These are phyloP conservation scores for Drosera capensis DNA, from an alignment of 148 eudicot genomes.

Conservation along the genomic window DNA sequence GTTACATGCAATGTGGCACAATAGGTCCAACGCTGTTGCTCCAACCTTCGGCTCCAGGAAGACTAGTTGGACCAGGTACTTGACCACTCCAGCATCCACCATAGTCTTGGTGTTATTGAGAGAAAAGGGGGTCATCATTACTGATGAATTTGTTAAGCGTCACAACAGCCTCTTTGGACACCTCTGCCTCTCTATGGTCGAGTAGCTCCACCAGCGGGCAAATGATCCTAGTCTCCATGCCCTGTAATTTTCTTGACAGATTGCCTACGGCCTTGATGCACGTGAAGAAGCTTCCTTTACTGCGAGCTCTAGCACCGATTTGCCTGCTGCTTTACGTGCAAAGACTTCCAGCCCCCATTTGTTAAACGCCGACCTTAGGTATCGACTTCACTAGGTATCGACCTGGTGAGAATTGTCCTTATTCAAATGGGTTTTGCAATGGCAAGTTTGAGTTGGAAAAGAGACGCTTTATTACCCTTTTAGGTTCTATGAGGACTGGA, in stretches of 20 bases:
- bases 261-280: constrained; percentile 72
- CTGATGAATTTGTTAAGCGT: constrained; percentile 65
- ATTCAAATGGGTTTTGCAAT: no score
- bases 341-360: no score
- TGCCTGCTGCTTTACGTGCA: no score
- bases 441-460: no score
- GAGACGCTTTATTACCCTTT: no score
- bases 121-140: constrained; percentile 54
- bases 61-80: constrained; percentile 71
- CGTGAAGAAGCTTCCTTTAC: no score
- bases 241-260: constrained; percentile 68
- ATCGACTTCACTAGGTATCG: no score
- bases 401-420: no score
- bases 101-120: constrained; percentile 79
- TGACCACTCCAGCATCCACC: constrained; percentile 59
- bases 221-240: constrained; percentile 82
- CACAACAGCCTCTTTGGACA: constrained; percentile 48
- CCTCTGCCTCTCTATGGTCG: constrained; percentile 63
- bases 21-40: constrained; percentile 36
- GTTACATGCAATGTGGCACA: constrained; percentile 51
- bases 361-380: no score
- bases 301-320: no score
- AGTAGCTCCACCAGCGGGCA: constrained; percentile 58
- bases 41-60: constrained; percentile 71
- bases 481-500: no score